These are phyloP conservation scores for Neofusicoccum kwambonambiense DNA, from an alignment of 2,329 filamentous ascomycete species.

Conservation along the genomic window DNA sequence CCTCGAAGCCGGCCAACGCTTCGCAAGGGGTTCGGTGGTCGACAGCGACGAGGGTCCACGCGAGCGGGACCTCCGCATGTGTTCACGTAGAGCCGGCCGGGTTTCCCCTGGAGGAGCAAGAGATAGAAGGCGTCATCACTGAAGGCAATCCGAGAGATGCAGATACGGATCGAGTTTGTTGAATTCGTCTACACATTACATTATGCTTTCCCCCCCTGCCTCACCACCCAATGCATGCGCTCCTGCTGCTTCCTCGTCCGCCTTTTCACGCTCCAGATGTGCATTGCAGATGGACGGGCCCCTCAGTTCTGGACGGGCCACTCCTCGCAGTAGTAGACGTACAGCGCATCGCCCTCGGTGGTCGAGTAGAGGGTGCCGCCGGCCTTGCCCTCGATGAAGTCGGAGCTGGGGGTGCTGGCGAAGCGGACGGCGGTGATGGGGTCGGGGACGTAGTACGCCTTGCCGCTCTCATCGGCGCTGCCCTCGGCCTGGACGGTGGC, in stretches of 20 bases:
- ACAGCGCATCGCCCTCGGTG: conserved; percentile 1
- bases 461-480: neutral
- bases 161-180: neutral
- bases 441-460: neutral
- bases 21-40: no score
- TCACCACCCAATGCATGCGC: neutral
- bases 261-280: no score
- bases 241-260: no score
- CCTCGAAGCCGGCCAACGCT: no score
- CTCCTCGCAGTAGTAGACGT: conserved; percentile 15
- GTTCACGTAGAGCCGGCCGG: no score
- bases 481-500: conserved; percentile 5
- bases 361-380: conserved; percentile 1
- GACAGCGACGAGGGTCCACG: no score
- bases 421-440: conserved; percentile 8
- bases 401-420: neutral
- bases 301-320: conserved; percentile 10
- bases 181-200: neutral
- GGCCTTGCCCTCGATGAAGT: conserved; percentile 11
- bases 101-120: neutral
- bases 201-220: neutral
- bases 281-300: neutral
- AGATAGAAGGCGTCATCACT: neutral
- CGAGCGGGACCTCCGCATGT: no score
- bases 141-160: neutral